Percentiles rank a stretch among this genome's conserved stretches.
Conservation (phyloP, 192 early-diverging fungal species). For the Mortierella antarctica region DNA sequence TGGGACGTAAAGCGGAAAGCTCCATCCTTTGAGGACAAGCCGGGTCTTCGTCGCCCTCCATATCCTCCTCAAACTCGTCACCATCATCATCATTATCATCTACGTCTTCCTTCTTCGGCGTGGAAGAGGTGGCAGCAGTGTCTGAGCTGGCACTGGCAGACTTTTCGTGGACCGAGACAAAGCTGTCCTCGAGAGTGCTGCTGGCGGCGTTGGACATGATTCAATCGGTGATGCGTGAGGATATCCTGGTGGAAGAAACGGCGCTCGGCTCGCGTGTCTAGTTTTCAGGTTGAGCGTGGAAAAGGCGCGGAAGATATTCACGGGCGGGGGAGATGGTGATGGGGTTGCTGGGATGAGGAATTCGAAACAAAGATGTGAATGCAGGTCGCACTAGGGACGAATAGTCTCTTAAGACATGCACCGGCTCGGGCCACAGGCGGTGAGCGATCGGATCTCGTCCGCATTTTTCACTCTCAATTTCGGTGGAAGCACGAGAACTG, state of each 20-base stretch:
- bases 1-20: conserved; percentile 23
- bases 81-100: background rate
- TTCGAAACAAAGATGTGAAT: too few species aligned
- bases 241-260: background rate
- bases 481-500: background rate
- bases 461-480: background rate
- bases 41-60: background rate
- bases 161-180: conserved; percentile 33
- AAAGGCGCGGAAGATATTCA: too few species aligned
- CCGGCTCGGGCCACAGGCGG: background rate
- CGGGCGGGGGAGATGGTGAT: too few species aligned
- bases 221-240: background rate
- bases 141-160: background rate
- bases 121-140: background rate
- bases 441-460: background rate
- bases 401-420: too few species aligned
- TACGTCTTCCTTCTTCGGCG: background rate
- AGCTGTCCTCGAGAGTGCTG: conserved; percentile 37
- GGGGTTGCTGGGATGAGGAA: too few species aligned
- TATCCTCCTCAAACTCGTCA: background rate
- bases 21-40: conserved; percentile 35
- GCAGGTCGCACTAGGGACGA: too few species aligned
- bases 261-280: background rate
- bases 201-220: conserved; percentile 2
- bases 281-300: background rate